Evolutionary conservation across 2,329 filamentous ascomycete species (phyloP), one percentile per base, ranked within the genome.

Genomic region (Lasiodiplodia sp.): DNA sequence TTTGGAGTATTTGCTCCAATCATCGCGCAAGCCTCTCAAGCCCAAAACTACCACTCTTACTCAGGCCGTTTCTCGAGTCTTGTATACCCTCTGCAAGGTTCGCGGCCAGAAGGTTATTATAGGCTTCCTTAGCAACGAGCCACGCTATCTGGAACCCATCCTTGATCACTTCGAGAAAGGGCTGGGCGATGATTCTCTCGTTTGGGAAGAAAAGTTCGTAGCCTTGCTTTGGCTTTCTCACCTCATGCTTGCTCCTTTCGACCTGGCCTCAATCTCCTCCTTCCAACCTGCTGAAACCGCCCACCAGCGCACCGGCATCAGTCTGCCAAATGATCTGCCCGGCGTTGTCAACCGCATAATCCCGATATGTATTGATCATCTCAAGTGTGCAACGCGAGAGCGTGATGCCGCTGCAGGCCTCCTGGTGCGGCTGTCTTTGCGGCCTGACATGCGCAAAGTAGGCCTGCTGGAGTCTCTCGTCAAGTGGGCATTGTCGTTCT

Each of bases 71-170:
- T 93, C 91, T 78, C 88, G 87, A 70, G 84, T 98, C 2, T 80
- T 99, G 44, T 98, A 98, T 77, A 91, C 91, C 0, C 91, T 99
- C 70, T 97, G 94, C 85, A 99, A 99, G 81, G 91, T 98, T 63
- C 88, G 96, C 66, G 95, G 96, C 28, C 90, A 96, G 77, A 98
- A 98, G 79, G 91, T 99, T 64, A 91, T 99, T 73, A 90, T 94
- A 65, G 89, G 93, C 52, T 97, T 98, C 76, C 84, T 99, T 72
- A 95, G 92, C 77, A 97, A 96, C 72, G 96, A 98, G 78, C 91
- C 94, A 1, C 91, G 87, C 75, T 91, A 94, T 75, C 87, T 99
- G 16, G 94, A 97, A 77, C 86, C 91, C 0, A 85, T 99, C 70
- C 84, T 97, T 10, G 85, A 86, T 1, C 90, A 91, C 18, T 88